Evolutionary conservation across 2,329 filamentous ascomycete species (phyloP), one percentile per base, ranked within the genome.

Genomic region (Claviceps lovelessii): DNA sequence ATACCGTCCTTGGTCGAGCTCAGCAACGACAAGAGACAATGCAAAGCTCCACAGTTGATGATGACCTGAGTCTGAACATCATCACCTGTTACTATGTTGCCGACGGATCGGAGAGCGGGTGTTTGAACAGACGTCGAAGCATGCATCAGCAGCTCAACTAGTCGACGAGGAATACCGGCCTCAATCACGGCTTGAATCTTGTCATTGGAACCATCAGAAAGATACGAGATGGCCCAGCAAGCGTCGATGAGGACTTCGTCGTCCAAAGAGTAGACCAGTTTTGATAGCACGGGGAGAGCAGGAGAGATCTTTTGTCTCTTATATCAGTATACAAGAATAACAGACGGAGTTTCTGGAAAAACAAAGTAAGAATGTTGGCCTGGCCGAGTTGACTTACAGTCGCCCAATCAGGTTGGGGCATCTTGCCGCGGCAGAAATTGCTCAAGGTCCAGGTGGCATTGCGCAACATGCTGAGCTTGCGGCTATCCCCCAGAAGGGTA

Each of bases 371-470:
- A 51, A n/a, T 19, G 10, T 7, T 29, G 15, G 29, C n/a, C 31
- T 33, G 6, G 29, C 11, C 17, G 19, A 41, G 17, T 15, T 19
- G 28, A 39, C 88, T 73, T 79, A 95, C 90, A 42, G 89, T 96
- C 67, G 84, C 83, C 93, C 93, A 98, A 69, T 98, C 93, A 49
- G 93, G 93, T 76, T 98, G 93, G 52, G 93, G 93, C 9, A 91
- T 96, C 82, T 98, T 98, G 74, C 93, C 93, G 78, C 93, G 89
- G 77, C 93, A 98, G 76, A 98, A 98, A 79, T 98, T 98, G 80
- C 93, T 97, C 55, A 98, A 77, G 48, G 93, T 98, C 93, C 93
- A 98, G 29, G 93, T 98, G 41, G 93, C 93, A 70, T 98, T 98
- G 63, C 93, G 83, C 53, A 98, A 84, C 93, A 98, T 98, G 80